Evolutionary conservation across 352 stramenopile genomes (phyloP).

Genomic region (Phytophthora crassamura): DNA sequence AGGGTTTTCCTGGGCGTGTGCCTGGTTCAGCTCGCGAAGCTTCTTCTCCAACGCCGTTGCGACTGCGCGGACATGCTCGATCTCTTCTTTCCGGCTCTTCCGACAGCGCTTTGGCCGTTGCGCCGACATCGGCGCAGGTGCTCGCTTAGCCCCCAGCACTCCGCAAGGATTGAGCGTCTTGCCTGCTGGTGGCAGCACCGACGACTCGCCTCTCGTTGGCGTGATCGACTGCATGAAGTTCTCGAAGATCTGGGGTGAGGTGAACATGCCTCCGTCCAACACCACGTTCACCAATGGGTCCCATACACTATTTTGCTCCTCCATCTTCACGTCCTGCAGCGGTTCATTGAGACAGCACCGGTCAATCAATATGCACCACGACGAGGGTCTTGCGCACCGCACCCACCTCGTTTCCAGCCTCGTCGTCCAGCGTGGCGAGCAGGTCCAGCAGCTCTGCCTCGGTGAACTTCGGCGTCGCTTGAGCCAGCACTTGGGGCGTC

Average conservation of each 20-base stretch:
- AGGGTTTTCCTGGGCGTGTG: slow-evolving; percentile 25
- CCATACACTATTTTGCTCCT: slow-evolving; percentile 9
- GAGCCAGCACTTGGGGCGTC: not conserved
- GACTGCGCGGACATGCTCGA: slow-evolving; percentile 47
- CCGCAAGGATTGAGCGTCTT: not conserved
- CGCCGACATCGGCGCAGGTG: not conserved
- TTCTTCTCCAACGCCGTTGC: slow-evolving; percentile 48
- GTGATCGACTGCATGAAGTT: slow-evolving; percentile 21
- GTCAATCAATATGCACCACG: too few relatives aligned
- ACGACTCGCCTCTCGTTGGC: not conserved
- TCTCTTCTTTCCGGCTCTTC: slow-evolving; percentile 54
- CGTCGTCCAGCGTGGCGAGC: slow-evolving; percentile 37
- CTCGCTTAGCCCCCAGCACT: slow-evolving; percentile 8
- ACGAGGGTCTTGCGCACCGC: not conserved
- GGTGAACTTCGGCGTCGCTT: slow-evolving; percentile 38
- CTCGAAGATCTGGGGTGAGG: slow-evolving; percentile 18
- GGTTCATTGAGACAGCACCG: not conserved
- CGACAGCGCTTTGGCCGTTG: slow-evolving; percentile 31
- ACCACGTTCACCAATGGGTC: slow-evolving; percentile 11
- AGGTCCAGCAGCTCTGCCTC: slow-evolving; percentile 55
- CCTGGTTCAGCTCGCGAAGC: slow-evolving; percentile 41
- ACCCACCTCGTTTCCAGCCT: not conserved
- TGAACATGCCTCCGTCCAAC: slow-evolving; percentile 16
- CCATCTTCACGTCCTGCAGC: slow-evolving; percentile 12
- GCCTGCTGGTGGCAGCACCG: not conserved